These are phyloP conservation scores for Limtongozyma cylindracea DNA, from an alignment of 805 yeast genomes.

Conservation along the genomic window DNA sequence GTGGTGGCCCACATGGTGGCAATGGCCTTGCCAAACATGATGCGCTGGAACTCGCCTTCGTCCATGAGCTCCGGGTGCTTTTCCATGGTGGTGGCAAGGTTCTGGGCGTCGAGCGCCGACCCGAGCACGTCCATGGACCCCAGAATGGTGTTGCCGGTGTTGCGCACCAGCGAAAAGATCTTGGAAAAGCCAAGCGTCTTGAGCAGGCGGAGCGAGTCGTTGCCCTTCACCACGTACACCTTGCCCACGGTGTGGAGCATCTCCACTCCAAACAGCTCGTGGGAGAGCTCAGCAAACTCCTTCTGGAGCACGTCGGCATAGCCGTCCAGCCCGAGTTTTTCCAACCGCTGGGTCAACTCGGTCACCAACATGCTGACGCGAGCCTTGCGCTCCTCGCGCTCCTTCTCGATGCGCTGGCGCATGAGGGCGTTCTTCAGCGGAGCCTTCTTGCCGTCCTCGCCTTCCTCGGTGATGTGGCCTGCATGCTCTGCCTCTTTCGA, in stretches of 20 bases:
- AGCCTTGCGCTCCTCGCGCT: constrained; percentile 11
- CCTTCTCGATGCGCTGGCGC: constrained; percentile 3
- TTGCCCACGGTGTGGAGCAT: constrained; percentile 64
- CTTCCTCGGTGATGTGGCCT: too few relatives aligned
- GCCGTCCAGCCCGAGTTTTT: constrained; percentile 18
- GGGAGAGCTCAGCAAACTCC: constrained; percentile 62
- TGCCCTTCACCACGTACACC: constrained; percentile 52
- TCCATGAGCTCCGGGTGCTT: constrained; percentile 27
- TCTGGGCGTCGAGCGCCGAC: constrained; percentile 74
- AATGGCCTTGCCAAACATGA: constrained; percentile 67
- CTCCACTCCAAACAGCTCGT: constrained; percentile 90
- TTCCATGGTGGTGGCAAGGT: constrained; percentile 47
- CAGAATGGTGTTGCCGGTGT: constrained; percentile 62
- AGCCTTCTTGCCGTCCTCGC: too few relatives aligned
- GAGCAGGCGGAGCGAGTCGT: constrained; percentile 45
- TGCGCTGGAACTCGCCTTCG: constrained; percentile 42
- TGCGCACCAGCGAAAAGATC: constrained; percentile 55
- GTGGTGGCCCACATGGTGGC: constrained; percentile 95
- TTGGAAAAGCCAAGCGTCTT: constrained; percentile 76
- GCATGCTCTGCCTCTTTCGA: too few relatives aligned
- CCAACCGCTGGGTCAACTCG: constrained; percentile 23
- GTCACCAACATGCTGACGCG: too few relatives aligned
- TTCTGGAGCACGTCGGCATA: constrained; percentile 20
- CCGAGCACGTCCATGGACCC: constrained; percentile 65
- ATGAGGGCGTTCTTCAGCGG: too few relatives aligned